Conservation (phyloP, 306 rosid genomes). For the Oemleria cerasiformis region DNA sequence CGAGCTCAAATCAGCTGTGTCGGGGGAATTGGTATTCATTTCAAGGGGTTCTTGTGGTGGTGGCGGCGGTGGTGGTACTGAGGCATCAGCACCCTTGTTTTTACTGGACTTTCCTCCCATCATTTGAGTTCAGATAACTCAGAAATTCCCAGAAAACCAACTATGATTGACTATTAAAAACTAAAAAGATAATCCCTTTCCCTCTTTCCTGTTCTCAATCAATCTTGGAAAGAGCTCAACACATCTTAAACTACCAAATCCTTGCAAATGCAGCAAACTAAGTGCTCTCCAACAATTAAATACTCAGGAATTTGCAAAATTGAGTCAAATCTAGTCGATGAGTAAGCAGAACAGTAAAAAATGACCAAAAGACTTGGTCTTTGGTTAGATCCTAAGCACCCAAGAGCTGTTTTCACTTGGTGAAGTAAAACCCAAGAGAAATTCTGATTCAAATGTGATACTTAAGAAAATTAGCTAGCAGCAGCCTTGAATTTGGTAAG, state of each 20-base stretch:
- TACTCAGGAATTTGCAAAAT: not conserved
- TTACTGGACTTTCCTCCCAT: slow-evolving; percentile 80
- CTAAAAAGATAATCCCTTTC: not conserved
- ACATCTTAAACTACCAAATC: too few species aligned
- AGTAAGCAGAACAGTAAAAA: not conserved
- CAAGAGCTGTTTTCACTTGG: slow-evolving; percentile 13
- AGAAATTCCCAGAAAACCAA: not conserved
- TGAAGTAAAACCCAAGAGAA: not conserved
- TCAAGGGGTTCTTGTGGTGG: slow-evolving; percentile 28
- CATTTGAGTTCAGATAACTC: slow-evolving; percentile 25
- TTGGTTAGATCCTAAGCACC: slow-evolving; percentile 17
- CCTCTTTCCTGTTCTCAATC: not conserved
- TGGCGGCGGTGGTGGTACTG: not conserved
- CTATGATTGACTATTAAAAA: not conserved
- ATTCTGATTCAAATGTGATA: not conserved
- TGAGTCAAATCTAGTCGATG: not conserved
- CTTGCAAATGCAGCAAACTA: not conserved
- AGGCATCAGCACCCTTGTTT: slow-evolving; percentile 27
- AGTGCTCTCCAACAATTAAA: not conserved
- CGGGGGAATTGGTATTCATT: slow-evolving; percentile 40
- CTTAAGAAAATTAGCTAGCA: not conserved
- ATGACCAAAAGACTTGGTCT: not conserved
- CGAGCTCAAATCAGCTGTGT: slow-evolving; percentile 55
- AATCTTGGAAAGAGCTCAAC: slow-evolving; percentile 3
- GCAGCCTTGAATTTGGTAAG: not conserved